Percentiles rank a stretch among this genome's conserved stretches.
phyloP scores from a whole-genome alignment of 768 basidiomycete genomes.

The Leccinum aurantiacum region DNA sequence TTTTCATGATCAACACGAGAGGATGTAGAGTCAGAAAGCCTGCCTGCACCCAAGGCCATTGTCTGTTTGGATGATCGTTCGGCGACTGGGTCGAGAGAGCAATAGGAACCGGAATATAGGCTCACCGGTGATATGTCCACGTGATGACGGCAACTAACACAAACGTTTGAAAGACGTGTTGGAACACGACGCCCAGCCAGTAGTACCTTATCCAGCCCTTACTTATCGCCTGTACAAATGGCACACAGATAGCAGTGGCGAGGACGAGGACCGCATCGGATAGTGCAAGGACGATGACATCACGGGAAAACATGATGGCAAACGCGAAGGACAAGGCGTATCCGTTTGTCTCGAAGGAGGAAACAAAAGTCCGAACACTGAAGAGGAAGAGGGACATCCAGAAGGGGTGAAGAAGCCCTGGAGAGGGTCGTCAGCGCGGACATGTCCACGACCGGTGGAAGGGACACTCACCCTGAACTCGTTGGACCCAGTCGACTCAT shows the following conservation, averaged over 20 bases:
- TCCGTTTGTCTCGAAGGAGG: constrained; percentile 75
- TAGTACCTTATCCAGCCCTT: constrained; percentile 82
- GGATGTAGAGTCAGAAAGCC: constrained; percentile 88
- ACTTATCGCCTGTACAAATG: constrained; percentile 74
- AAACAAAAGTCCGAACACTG: constrained; percentile 73
- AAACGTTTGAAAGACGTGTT: constrained; percentile 75
- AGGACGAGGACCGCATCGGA: constrained; percentile 82
- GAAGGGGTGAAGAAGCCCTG: constrained; percentile 92
- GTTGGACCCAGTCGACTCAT: constrained; percentile 70
- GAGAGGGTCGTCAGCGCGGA: constrained; percentile 3
- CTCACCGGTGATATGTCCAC: constrained; percentile 88
- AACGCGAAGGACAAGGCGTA: constrained; percentile 77
- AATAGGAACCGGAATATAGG: not conserved
- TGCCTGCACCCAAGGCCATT: constrained; percentile 98
- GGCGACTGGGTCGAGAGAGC: not conserved
- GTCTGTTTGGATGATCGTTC: constrained; percentile 39
- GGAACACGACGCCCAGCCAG: constrained; percentile 71
- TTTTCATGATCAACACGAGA: constrained; percentile 91
- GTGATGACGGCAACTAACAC: constrained; percentile 73
- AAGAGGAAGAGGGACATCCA: constrained; percentile 89
- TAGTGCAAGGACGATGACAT: constrained; percentile 78
- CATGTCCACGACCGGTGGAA: constrained; percentile 4
- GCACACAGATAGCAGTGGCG: constrained; percentile 75
- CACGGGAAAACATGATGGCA: constrained; percentile 82
- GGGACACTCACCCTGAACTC: constrained; percentile 67